These are phyloP conservation scores for Colletotrichum tanaceti DNA, from an alignment of 2,329 filamentous ascomycete genomes.

Conservation along the genomic window DNA sequence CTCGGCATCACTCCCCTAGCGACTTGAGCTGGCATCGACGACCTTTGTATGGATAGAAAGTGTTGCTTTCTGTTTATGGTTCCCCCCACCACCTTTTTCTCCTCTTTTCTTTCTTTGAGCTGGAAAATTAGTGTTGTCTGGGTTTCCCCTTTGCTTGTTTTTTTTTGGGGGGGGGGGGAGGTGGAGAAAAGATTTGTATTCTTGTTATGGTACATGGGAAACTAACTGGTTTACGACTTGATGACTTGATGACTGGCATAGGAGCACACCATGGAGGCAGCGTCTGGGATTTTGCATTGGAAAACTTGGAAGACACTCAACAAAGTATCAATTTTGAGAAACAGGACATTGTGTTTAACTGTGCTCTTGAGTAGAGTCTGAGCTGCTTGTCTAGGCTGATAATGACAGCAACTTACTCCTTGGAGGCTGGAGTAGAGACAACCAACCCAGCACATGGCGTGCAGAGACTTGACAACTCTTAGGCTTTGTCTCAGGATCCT, in stretches of 20 bases:
- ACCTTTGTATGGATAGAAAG: too few species aligned
- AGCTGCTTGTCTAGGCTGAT: fast-evolving
- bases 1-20: slow-evolving; percentile 55
- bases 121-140: too few species aligned
- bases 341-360: too few species aligned
- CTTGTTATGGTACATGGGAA: neutral
- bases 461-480: too few species aligned
- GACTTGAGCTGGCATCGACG: neutral
- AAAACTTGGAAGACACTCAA: neutral
- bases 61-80: neutral
- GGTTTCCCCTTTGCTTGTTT: neutral
- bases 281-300: neutral
- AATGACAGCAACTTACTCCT: too few species aligned
- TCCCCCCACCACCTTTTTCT: too few species aligned
- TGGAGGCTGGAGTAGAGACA: too few species aligned
- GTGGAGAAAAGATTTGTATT: neutral
- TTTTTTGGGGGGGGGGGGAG: neutral
- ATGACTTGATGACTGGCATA: slow-evolving; percentile 24
- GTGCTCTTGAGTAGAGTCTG: too few species aligned
- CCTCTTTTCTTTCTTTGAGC: too few species aligned
- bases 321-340: neutral
- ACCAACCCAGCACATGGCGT: too few species aligned
- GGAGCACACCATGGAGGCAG: neutral
- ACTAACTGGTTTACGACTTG: neutral
- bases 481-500: too few species aligned